A percentile compares a stretch with the other conserved stretches of the same genome.
phyloP scores from a whole-genome alignment of 129 eudicot species.

The Tagetes patula region DNA sequence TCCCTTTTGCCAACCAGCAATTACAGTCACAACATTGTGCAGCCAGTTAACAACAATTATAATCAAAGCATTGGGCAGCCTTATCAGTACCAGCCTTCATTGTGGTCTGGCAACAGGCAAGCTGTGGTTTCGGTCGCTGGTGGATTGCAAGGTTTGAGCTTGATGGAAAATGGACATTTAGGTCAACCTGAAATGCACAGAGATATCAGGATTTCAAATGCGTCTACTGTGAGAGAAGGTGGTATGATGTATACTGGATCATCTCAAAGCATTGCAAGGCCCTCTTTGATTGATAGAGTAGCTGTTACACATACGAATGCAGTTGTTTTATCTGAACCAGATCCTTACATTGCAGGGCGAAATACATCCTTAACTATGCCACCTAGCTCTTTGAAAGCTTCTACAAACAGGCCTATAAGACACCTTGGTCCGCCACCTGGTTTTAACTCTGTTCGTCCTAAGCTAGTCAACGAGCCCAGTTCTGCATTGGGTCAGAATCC shows the following conservation, averaged over 20 bases:
- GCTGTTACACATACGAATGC: slow-evolving; percentile 17
- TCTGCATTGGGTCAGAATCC: slow-evolving; percentile 38
- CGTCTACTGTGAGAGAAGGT: slow-evolving; percentile 20
- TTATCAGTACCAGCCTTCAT: slow-evolving; percentile 30
- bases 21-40: slow-evolving; percentile 5
- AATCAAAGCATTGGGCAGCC: slow-evolving; percentile 30
- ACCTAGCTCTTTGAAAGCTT: slow-evolving; percentile 37
- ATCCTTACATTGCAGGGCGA: slow-evolving; percentile 29
- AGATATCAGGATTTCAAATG: slow-evolving; percentile 25
- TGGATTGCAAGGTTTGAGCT: slow-evolving; percentile 40
- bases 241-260: slow-evolving; percentile 21
- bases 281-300: slow-evolving; percentile 27
- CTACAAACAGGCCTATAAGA: slow-evolving; percentile 47
- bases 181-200: slow-evolving; percentile 32
- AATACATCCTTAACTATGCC: slow-evolving; percentile 25
- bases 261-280: slow-evolving; percentile 30
- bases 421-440: slow-evolving; percentile 79
- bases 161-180: slow-evolving; percentile 48
- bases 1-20: slow-evolving; percentile 20
- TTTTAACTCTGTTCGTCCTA: slow-evolving; percentile 53
- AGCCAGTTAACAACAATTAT: not conserved
- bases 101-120: slow-evolving; percentile 39
- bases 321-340: slow-evolving; percentile 33
- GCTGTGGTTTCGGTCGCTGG: slow-evolving; percentile 22
- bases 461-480: slow-evolving; percentile 34